A percentile compares a stretch with the other conserved stretches of the same genome.
Evolutionary conservation across 1,284 basidiomycete species (phyloP).

Genomic region (Pyrrhoderma noxium): DNA sequence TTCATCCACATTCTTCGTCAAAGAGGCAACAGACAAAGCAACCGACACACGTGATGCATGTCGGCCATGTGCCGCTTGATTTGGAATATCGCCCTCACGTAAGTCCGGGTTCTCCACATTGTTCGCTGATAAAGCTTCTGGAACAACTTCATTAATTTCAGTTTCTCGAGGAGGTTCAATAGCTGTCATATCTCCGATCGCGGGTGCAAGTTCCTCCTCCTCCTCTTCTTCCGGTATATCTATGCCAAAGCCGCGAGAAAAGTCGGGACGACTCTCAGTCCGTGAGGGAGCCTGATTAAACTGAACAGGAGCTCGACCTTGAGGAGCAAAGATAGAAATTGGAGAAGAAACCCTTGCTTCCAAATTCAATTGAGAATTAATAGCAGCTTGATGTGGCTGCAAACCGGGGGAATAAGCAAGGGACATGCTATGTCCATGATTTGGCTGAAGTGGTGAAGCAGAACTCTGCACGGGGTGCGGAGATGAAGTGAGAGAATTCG

Average conservation of each 20-base stretch:
- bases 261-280: conserved; percentile 59
- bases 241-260: conserved; percentile 66
- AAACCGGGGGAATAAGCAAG: conserved; percentile 48
- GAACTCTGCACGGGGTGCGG: conserved; percentile 51
- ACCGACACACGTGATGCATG: conserved; percentile 20
- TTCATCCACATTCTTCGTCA: conserved; percentile 10
- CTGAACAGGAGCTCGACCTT: conserved; percentile 48
- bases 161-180: conserved; percentile 22
- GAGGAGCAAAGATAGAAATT: conserved; percentile 45
- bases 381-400: conserved; percentile 30
- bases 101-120: conserved; percentile 1
- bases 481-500: conserved; percentile 53
- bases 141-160: conserved; percentile 16
- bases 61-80: conserved; percentile 16
- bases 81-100: conserved; percentile 6
- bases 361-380: conserved; percentile 22
- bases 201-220: conserved; percentile 23
- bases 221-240: conserved; percentile 66
- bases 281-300: conserved; percentile 36
- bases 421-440: conserved; percentile 65
- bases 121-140: not conserved
- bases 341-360: not conserved
- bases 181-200: not conserved
- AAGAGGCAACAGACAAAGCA: conserved; percentile 17
- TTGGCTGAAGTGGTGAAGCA: conserved; percentile 37